Base-by-base conservation (phyloP, 441 rosid genomes). In the Mallotus japonicus region DNA sequence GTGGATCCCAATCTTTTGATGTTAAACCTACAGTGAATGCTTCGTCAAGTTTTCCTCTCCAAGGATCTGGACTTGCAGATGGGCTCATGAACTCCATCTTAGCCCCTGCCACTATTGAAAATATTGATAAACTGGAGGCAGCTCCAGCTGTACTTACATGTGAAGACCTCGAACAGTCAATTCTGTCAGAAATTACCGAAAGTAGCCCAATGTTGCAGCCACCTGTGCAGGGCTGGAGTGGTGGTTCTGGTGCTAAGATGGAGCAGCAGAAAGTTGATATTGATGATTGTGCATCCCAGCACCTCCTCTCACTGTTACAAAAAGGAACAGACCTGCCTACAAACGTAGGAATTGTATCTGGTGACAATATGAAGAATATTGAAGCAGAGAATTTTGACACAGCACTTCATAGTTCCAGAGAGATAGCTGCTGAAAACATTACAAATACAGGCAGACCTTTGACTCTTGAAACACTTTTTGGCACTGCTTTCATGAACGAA, bases 151-250 rank as follows among this genome's bases (percentile, higher is more conserved):
- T 96, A 73, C 97, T 96, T 80, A 96, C 99, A 65, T 96, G 99
- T 76, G 99, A 92, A 87, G 99, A 96, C 84, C 97, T 96, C 72
- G 99, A 96, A 82, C 97, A 88, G 79, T 87, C 99, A 72, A 90
- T 96, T 75, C 78, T 96, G 71, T 92, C 92, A 28, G 93, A 84
- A 87, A 83, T 84, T 55, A 67, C 81, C 69, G 90, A 79, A 59
- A 83, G 75, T 73, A 75, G 82, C 79, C 81, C 83, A 19, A 76
- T 80, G 60, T 75, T 74, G 79, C 81, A 60, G 24, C 80, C 83
- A 64, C 75, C 81, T 71, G 72, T 62, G 46, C 81, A 71, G 75
- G 82, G 74, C 60, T 78, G 70, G 82, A 83, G 78, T 72, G 70
- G 78, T 71, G 70, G 68, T 73, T 50, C 77, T 62, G 85, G 83